Percentiles rank a stretch among this genome's conserved stretches.
phyloP scores from a whole-genome alignment of 163 green algal genomes.

The Trebouxia gelatinosa region DNA sequence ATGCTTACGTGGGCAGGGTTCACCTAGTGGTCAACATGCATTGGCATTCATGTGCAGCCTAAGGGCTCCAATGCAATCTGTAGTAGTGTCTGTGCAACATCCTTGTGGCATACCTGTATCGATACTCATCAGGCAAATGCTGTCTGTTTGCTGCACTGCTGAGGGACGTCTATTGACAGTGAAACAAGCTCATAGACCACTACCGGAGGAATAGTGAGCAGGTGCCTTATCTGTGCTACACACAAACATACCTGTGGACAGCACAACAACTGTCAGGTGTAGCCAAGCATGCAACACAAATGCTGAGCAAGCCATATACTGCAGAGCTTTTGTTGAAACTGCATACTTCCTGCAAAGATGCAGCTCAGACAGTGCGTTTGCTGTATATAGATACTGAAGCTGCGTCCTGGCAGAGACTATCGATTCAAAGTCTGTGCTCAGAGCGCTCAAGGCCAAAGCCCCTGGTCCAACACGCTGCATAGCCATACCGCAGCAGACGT shows the following conservation, averaged over 20 bases:
- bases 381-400: not conserved
- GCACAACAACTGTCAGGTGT: not conserved
- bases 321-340: not conserved
- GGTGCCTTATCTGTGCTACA: not conserved
- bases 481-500: conserved; percentile 1
- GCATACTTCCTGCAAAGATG: not conserved
- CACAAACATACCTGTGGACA: not conserved
- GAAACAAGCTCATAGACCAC: no score
- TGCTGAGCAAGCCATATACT: no score
- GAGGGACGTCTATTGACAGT: no score
- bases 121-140: no score
- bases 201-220: not conserved
- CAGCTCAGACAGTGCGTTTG: not conserved
- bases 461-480: not conserved
- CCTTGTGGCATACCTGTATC: no score
- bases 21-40: not conserved
- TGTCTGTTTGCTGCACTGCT: no score
- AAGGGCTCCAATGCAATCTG: not conserved
- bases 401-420: conserved; percentile 8
- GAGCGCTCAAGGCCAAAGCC: conserved; percentile 5
- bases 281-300: not conserved
- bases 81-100: not conserved
- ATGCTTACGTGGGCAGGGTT: not conserved
- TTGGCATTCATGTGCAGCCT: not conserved
- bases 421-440: conserved; percentile 4